Base-by-base conservation (phyloP, 177 flowering plant genomes). In the Telopea speciosissima region DNA sequence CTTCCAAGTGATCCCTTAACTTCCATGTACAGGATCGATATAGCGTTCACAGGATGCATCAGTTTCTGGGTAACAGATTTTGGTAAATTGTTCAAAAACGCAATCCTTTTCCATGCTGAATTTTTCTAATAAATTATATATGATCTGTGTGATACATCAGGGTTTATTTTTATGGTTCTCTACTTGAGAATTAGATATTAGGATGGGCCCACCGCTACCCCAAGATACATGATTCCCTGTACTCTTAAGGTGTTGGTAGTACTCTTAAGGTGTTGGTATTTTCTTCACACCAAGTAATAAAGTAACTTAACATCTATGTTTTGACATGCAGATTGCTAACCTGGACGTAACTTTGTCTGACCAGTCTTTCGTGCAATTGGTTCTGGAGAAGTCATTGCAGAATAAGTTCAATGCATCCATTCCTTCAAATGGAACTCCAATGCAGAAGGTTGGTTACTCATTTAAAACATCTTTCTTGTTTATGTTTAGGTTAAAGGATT, bases 401-500 rank as follows among this genome's bases (percentile, higher is more conserved):
- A 68, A 42, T 64, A 61, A 24, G 26, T 66, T 78, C 44, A 58
- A 59, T 21, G 61, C 60, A 23, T 67, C 75, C 12, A 6, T 44
- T 64, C 73, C 70, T 74, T 73, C 72, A 26, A 45, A 67, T 74
- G 75, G 68, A 68, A 68, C 70, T 63, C 65, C 79, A 72, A 58
- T 64, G n/a, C 70, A 74, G 49, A 81, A 82, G 80, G 85, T 82
- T 26, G 80, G 85, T 82, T 26, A 23, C 26, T 40, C 28, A 24
- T 63, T 59, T 45, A 14, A 24, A 65, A 49, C 54, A 11, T 13
- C 54, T 49, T 1, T 16, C 19, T 49, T 12, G 19, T 49, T 49
- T 13, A 12, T 16, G 19, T 49, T 49, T 49, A 49, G 14, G 54
- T 28, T 12, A 49, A 49, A 49, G 40, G 19, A 11, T 49, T 49